phyloP scores from a whole-genome alignment of 2,329 filamentous ascomycete species.

The Colletotrichum godetiae region DNA sequence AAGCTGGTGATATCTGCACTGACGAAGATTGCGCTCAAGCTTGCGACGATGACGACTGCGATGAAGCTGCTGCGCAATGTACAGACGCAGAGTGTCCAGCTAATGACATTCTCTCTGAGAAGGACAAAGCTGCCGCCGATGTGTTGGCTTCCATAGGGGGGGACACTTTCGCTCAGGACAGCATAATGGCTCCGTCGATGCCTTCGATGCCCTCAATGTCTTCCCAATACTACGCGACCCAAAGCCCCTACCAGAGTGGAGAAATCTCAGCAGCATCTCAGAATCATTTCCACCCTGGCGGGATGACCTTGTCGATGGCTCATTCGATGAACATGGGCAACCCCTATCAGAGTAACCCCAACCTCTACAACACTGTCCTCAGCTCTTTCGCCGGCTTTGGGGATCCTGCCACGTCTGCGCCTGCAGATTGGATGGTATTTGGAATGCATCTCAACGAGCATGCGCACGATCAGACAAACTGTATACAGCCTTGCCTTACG shows the following conservation, averaged over 20 bases:
- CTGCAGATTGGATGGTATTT: not conserved
- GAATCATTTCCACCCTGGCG: not conserved
- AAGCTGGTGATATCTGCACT: conserved; percentile 48
- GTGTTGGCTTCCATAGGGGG: conserved; percentile 14
- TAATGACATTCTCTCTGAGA: not conserved
- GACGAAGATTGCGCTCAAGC: conserved; percentile 49
- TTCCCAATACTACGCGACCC: not conserved
- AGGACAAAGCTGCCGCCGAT: conserved; percentile 12
- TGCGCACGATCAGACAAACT: conserved; percentile 38
- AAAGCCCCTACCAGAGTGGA: not conserved
- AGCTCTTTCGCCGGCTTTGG: not conserved
- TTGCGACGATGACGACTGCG: conserved; percentile 54
- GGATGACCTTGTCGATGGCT: not conserved
- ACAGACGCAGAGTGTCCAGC: conserved; percentile 47
- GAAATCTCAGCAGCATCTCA: not conserved
- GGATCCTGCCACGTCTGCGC: not conserved
- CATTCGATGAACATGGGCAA: conserved; percentile 4
- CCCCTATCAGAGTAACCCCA: not conserved
- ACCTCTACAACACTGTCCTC: not conserved
- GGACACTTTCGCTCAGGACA: not conserved
- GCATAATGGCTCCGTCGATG: not conserved
- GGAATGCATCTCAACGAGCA: conserved; percentile 43
- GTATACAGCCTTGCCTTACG: conserved; percentile 37
- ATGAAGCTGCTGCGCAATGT: conserved; percentile 48
- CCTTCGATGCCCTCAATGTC: not conserved